A percentile compares a stretch with the other conserved stretches of the same genome.
These are phyloP conservation scores for Blastobotrys peoriensis DNA, from an alignment of 805 yeast species.

Conservation along the genomic window DNA sequence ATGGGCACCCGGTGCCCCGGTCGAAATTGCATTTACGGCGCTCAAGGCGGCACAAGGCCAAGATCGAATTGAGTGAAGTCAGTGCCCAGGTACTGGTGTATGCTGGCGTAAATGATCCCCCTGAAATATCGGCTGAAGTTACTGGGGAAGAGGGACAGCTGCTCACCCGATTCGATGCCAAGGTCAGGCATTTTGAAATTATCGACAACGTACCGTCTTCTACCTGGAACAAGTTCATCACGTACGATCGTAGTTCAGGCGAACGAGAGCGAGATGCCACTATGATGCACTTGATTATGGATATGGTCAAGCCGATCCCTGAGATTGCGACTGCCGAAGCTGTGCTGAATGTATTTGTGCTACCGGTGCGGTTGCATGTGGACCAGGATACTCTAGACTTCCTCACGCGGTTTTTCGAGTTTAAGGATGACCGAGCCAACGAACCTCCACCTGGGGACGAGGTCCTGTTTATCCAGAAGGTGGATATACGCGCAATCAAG, in stretches of 20 bases:
- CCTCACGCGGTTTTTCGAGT: conserved; percentile 69
- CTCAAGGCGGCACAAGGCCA: conserved; percentile 54
- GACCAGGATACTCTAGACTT: conserved; percentile 94
- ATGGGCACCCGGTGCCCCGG: not conserved
- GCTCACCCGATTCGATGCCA: conserved; percentile 44
- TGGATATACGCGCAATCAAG: conserved; percentile 43
- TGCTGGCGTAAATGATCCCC: conserved; percentile 42
- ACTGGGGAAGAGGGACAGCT: conserved; percentile 35
- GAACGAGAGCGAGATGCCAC: conserved; percentile 63
- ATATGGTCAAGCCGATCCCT: conserved; percentile 59
- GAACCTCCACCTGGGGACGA: conserved; percentile 46
- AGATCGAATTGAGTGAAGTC: conserved; percentile 50
- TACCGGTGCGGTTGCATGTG: conserved; percentile 77
- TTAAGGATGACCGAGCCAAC: conserved; percentile 55
- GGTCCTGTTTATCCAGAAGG: conserved; percentile 55
- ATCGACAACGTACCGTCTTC: conserved; percentile 79
- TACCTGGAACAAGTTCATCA: conserved; percentile 81
- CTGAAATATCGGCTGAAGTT: conserved; percentile 25
- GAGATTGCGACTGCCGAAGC: conserved; percentile 65
- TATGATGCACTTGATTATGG: conserved; percentile 51
- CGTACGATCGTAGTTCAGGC: conserved; percentile 62
- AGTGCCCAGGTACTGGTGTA: conserved; percentile 41
- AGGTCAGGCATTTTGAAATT: conserved; percentile 51
- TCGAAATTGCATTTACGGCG: conserved; percentile 51
- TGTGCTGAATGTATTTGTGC: conserved; percentile 44